phyloP scores from a whole-genome alignment of 2,329 filamentous ascomycete genomes.

The Botrytis byssoidea region DNA sequence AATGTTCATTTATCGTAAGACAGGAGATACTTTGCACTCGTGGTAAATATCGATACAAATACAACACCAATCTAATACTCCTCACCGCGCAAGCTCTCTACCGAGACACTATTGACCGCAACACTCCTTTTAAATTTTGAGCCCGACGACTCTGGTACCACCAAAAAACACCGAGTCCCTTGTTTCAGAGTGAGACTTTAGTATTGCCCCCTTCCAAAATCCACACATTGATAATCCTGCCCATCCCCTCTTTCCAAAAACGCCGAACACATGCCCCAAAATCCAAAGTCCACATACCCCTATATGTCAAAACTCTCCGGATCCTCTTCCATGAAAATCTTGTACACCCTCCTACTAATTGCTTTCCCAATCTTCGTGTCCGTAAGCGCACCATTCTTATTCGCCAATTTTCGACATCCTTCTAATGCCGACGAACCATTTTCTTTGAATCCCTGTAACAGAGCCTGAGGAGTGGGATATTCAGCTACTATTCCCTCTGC shows the following conservation, averaged over 20 bases:
- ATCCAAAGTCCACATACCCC: neutral
- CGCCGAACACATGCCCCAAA: neutral
- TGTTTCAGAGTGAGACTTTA: neutral
- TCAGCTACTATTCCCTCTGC: constrained; percentile 66
- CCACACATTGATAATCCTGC: constrained; percentile 37
- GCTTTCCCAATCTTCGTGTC: constrained; percentile 57
- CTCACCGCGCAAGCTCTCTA: neutral
- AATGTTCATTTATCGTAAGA: neutral
- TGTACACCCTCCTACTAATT: constrained; percentile 57
- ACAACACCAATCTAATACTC: neutral
- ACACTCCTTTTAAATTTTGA: neutral
- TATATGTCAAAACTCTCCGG: constrained; percentile 35
- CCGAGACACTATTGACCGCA: neutral
- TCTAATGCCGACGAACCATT: constrained; percentile 61
- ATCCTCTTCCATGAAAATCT: constrained; percentile 59
- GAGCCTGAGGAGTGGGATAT: constrained; percentile 55
- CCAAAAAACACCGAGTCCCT: neutral
- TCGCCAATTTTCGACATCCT: constrained; percentile 56
- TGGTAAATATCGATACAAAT: neutral
- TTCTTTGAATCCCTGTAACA: constrained; percentile 58
- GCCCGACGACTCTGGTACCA: neutral
- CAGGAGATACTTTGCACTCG: neutral
- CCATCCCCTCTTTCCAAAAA: neutral
- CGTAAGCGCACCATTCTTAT: constrained; percentile 54
- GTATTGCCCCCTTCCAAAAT: neutral